These are phyloP conservation scores for Zizania palustris DNA, from an alignment of 202 grass and related monocot genomes.

Conservation along the genomic window DNA sequence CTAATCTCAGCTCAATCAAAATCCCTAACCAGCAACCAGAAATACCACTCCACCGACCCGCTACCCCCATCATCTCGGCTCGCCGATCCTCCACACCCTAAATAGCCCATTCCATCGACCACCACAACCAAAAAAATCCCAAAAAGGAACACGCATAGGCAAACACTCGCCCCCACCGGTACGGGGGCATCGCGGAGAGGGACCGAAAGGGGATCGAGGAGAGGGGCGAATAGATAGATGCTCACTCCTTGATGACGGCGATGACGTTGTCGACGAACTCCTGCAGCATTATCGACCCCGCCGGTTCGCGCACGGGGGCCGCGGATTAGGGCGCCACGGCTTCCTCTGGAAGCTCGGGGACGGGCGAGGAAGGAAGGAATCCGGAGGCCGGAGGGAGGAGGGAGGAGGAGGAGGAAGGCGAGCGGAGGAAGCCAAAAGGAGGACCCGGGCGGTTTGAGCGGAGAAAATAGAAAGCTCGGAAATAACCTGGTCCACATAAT, in stretches of 20 bases:
- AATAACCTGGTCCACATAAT: constrained; percentile 27
- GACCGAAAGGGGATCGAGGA: not conserved
- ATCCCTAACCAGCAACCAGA: not conserved
- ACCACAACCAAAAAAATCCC: not conserved
- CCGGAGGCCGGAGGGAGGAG: not conserved
- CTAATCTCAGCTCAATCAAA: constrained; percentile 1
- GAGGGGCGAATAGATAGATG: not conserved
- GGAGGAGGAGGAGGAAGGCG: not conserved
- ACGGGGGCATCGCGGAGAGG: not conserved
- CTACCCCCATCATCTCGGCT: not conserved
- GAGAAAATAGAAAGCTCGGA: not conserved
- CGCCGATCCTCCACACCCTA: not conserved
- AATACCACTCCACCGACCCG: not conserved
- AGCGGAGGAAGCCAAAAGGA: not conserved
- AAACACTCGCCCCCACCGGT: too few relatives aligned
- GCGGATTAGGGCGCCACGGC: constrained; percentile 19
- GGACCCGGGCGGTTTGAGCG: not conserved
- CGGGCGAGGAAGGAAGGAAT: constrained; percentile 13
- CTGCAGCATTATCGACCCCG: constrained; percentile 54
- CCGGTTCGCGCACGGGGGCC: not conserved
- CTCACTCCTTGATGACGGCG: constrained; percentile 76
- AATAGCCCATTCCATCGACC: not conserved
- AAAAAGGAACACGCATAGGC: not conserved
- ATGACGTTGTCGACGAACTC: constrained; percentile 73
- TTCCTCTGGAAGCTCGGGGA: constrained; percentile 8